Evolutionary conservation across 2,329 filamentous ascomycete species (phyloP).

Genomic region (Verticillium tricorpus): DNA sequence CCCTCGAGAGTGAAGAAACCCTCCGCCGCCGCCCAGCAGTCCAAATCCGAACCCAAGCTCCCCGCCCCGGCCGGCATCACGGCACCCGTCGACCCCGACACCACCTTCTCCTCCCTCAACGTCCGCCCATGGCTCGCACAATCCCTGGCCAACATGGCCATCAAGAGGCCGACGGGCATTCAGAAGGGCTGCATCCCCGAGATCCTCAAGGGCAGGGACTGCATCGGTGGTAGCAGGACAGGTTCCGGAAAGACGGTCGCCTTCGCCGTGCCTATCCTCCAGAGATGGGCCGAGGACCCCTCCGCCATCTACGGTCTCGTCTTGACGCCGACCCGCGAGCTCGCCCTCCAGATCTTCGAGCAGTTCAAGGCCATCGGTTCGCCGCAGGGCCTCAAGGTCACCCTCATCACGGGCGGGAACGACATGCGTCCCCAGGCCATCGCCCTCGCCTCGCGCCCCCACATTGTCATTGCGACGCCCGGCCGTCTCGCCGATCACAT

Average conservation of each 20-base stretch:
- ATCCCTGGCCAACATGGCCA: constrained; percentile 72
- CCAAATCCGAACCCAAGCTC: constrained; percentile 10
- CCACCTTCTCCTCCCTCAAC: constrained; percentile 66
- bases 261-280: constrained; percentile 90
- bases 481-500: constrained; percentile 93
- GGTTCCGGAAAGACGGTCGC: constrained; percentile 97
- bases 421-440: constrained; percentile 93
- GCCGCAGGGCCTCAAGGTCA: constrained; percentile 78
- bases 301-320: constrained; percentile 86
- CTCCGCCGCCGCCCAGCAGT: constrained; percentile 12
- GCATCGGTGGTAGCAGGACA: constrained; percentile 89
- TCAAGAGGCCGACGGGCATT: constrained; percentile 85
- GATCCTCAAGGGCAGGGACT: constrained; percentile 86
- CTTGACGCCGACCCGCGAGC: constrained; percentile 83
- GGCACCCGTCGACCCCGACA: constrained; percentile 51
- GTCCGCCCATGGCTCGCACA: constrained; percentile 85
- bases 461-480: constrained; percentile 91
- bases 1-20: constrained; percentile 48
- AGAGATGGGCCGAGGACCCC: constrained; percentile 90
- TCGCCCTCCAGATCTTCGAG: constrained; percentile 93
- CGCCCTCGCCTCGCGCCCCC: constrained; percentile 73
- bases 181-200: constrained; percentile 90
- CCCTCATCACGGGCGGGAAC: constrained; percentile 86
- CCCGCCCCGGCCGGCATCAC: constrained; percentile 31
- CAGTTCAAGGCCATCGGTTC: constrained; percentile 92